Evolutionary conservation across 352 stramenopile genomes (phyloP).

Genomic region (Pythium aphanidermatum): DNA sequence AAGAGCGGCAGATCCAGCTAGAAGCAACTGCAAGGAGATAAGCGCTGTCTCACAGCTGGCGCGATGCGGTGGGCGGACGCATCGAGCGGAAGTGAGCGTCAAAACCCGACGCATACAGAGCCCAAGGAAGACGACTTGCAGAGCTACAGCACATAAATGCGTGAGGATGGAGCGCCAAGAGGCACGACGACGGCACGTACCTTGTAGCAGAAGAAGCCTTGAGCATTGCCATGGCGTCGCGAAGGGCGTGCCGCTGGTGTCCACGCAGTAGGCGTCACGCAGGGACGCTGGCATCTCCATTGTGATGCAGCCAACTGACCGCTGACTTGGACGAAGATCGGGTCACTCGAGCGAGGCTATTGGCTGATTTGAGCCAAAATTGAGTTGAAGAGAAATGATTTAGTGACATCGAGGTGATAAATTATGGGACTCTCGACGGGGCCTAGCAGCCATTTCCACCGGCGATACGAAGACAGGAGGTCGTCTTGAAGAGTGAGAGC

Average conservation of each 20-base stretch:
- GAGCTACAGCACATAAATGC: constrained; percentile 13
- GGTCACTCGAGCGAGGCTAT: not conserved
- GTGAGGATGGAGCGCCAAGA: not conserved
- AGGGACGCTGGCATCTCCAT: constrained; percentile 2
- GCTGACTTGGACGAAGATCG: not conserved
- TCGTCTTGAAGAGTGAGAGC: constrained; percentile 29
- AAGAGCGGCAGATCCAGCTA: constrained; percentile 16
- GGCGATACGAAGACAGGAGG: constrained; percentile 21
- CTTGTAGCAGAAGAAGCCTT: constrained; percentile 12
- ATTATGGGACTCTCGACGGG: not conserved
- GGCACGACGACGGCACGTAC: not conserved
- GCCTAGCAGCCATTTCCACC: constrained; percentile 18
- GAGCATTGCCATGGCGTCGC: constrained; percentile 1
- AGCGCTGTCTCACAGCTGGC: constrained; percentile 11
- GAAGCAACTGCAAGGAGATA: constrained; percentile 26
- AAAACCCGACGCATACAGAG: constrained; percentile 36
- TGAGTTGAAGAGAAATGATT: not conserved
- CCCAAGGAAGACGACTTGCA: constrained; percentile 29
- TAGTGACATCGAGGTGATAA: not conserved
- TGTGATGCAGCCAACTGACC: no score
- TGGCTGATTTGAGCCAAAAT: not conserved
- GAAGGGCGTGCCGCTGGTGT: constrained; percentile 12
- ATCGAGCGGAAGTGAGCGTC: constrained; percentile 12
- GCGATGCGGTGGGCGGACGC: not conserved
- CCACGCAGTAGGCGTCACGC: constrained; percentile 21